These are phyloP conservation scores for Raddia guianensis DNA, from an alignment of 176 grass and related monocot species.

Conservation along the genomic window DNA sequence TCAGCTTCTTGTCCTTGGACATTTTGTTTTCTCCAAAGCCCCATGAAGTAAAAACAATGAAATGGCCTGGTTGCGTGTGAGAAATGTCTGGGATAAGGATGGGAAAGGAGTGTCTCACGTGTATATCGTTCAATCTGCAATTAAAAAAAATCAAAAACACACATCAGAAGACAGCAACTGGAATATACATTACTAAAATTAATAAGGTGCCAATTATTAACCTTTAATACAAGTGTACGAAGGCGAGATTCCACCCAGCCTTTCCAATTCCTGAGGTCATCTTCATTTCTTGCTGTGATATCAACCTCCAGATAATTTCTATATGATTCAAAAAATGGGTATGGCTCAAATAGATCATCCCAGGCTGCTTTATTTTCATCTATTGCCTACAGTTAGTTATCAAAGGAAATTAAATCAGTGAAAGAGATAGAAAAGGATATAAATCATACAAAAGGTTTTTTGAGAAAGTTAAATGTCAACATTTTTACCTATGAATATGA, in stretches of 20 bases:
- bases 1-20: constrained; percentile 64
- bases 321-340: constrained; percentile 91
- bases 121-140: constrained; percentile 76
- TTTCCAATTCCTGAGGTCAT: constrained; percentile 92
- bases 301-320: constrained; percentile 82
- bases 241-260: constrained; percentile 96
- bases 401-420: constrained; percentile 10
- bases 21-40: constrained; percentile 76
- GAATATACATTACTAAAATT: not conserved
- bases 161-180: not conserved
- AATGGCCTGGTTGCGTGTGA: constrained; percentile 60
- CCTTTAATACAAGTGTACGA: constrained; percentile 86
- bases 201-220: constrained; percentile 44
- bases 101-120: constrained; percentile 69
- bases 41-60: constrained; percentile 82
- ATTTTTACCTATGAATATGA: not conserved
- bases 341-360: constrained; percentile 72
- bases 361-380: constrained; percentile 70
- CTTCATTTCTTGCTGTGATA: constrained; percentile 75
- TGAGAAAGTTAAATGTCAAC: constrained; percentile 12
- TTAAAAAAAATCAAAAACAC: not conserved
- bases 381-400: constrained; percentile 65
- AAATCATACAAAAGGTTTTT: not conserved
- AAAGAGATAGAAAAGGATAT: not conserved
- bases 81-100: constrained; percentile 78